Evolutionary conservation across 176 grass and related monocot genomes (phyloP).

Genomic region (Melocanna baccifera): DNA sequence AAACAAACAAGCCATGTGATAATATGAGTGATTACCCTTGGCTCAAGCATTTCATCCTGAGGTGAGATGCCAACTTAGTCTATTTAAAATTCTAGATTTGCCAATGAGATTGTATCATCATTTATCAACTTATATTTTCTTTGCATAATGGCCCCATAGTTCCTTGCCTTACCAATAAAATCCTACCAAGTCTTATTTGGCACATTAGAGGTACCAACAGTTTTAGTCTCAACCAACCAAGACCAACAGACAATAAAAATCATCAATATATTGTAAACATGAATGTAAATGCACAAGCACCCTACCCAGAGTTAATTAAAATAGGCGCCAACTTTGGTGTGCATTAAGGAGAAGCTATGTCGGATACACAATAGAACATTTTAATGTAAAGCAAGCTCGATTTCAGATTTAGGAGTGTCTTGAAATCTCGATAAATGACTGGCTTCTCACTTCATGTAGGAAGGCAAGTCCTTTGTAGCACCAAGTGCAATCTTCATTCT

Average conservation of each 20-base stretch:
- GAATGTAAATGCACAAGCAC: neutral
- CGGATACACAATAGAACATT: neutral
- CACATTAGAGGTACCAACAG: neutral
- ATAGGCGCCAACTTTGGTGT: neutral
- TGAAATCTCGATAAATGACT: too few species aligned
- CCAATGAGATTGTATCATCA: neutral
- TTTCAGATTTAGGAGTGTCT: too few species aligned
- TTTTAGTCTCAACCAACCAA: neutral
- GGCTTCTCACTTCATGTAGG: too few species aligned
- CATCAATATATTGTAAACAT: too few species aligned
- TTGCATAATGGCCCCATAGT: neutral
- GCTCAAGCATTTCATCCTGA: neutral
- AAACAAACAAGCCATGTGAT: neutral
- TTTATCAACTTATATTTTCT: neutral
- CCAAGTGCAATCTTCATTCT: too few species aligned
- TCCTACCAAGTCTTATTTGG: neutral
- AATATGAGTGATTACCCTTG: neutral
- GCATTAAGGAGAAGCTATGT: neutral
- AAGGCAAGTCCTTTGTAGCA: too few species aligned
- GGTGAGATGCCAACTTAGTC: neutral
- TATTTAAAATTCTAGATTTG: neutral
- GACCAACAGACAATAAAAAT: too few species aligned
- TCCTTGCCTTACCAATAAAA: neutral
- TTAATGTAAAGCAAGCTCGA: neutral
- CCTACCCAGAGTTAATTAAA: neutral